Evolutionary conservation across 768 basidiomycete species (phyloP), one percentile per base, ranked within the genome.

Genomic region (Phanerochaete sordida): DNA sequence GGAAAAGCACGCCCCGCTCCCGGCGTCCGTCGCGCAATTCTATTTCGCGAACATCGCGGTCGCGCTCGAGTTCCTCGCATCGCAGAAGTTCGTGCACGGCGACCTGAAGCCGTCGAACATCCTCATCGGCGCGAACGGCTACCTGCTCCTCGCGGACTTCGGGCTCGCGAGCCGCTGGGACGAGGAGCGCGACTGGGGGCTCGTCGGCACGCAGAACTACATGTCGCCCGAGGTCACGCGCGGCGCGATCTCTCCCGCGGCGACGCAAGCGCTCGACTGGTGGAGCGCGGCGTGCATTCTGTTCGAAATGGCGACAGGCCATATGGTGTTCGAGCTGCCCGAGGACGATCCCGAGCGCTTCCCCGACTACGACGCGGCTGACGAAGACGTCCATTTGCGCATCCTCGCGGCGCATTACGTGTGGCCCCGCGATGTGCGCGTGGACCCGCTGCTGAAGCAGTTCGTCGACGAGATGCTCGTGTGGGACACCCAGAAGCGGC

Each of bases 51-150:
- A 85, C 63, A 78, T 85, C 44, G 75, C 77, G 12, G 76, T 76
- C 45, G 85, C 74, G 13, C 65, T 86, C 28, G 72, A 76, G 13
- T 82, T 81, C 64, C 66, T 87, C 1, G 77, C 81, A 55, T 57
- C 59, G 0, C 68, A 76, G 9, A 73, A 72, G n/a, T 71, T 84
- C 51, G 74, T 77, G 7, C 83, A 85, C 59, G 76, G 82, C 21
- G 84, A 86, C 65, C 57, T 87, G 21, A 85, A 86, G 65, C 83
- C 84, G 1, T 79, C 77, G 21, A 86, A 85, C 52, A 76, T 87
- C 50, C 75, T 86, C 53, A 56, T 87, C 59, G 82, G 81, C 45
- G 64, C 74, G 1, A 82, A 84, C 65, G 85, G 84, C 26, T 86
- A 86, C 64, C 72, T 85, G 27, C 68, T 72, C 58, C 60, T 87